Evolutionary conservation across 2,329 filamentous ascomycete species (phyloP), one percentile per base, ranked within the genome.

Genomic region (Domatiomyces catenatus): DNA sequence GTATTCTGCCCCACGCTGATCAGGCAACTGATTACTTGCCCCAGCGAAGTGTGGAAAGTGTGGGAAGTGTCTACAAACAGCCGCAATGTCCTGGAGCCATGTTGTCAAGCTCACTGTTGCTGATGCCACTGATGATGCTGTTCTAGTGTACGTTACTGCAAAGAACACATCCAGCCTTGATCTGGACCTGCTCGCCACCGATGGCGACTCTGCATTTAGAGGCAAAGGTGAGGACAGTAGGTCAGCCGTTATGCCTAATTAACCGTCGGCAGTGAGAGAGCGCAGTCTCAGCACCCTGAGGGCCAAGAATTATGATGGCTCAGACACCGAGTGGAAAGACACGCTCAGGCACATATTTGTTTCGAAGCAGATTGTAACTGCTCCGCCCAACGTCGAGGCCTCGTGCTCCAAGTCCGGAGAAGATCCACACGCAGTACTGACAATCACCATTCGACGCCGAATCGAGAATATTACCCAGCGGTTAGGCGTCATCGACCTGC

Each of bases 181-280:
- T 58, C 60, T 80, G 39, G 70, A 71, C 49, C 66, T 82, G 24
- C 66, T 74, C 8, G 78, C 73, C 20, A 80, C 77, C 22, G 77
- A 82, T 61, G 74, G 75, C 46, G 72, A 77, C 54, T 66, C 65
- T 50, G 71, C 76, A 10, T 81, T 75, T 62, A 66, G 69, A 19
- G 64, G 66, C 6, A 67, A 67, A 51, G 63, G 74, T 76, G 61
- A 47, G 62, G 53, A 17, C 18, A 42, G 7, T 48, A 22, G 18
- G 47, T 42, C 32, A 12, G 32, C 32, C 32, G 7, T 12, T 17
- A 19, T 43, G 49, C 44, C 42, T 22, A 28, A 43, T 46, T 52
- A 19, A 53, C 36, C 20, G 39, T 39, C 19, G 17, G 17, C 47
- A 72, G 70, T 72, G 19, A 63, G 63, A 49, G 59, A 66, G 48